phyloP scores from a whole-genome alignment of 257 asterid species.

The Ocimum tenuiflorum region DNA sequence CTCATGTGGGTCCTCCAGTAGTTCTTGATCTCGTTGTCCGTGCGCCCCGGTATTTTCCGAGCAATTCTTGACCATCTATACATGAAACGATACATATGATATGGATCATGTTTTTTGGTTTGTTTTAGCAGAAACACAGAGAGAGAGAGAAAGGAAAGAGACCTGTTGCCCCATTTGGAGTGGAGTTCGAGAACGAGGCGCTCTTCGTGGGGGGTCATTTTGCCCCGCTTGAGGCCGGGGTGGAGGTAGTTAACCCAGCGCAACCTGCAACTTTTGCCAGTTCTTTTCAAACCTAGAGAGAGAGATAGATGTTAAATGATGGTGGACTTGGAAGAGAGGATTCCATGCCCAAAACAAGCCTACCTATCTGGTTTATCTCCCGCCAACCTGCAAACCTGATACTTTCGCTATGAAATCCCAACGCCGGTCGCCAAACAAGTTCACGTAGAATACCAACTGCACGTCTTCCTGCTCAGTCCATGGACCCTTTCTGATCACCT shows the following conservation, averaged over 20 bases:
- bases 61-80: conserved; percentile 94
- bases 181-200: conserved; percentile 46
- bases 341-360: conserved; percentile 71
- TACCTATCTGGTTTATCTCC: conserved; percentile 79
- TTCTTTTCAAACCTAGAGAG: conserved; percentile 63
- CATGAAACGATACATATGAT: too few relatives aligned
- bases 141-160: too few relatives aligned
- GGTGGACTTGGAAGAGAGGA: conserved; percentile 11
- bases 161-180: conserved; percentile 90
- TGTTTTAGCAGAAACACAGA: too few relatives aligned
- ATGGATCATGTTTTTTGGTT: too few relatives aligned
- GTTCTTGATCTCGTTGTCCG: conserved; percentile 89
- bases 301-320: background rate
- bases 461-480: conserved; percentile 91
- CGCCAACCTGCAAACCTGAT: conserved; percentile 99
- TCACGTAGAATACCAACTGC: conserved; percentile 72
- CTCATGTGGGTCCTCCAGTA: conserved; percentile 94
- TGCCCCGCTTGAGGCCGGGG: conserved; percentile 77
- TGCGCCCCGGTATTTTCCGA: conserved; percentile 79
- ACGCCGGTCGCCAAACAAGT: conserved; percentile 44
- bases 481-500: conserved; percentile 59
- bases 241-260: conserved; percentile 27
- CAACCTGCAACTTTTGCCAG: conserved; percentile 89
- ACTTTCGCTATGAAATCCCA: conserved; percentile 63
- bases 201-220: conserved; percentile 51